These are phyloP conservation scores for Tilletia walkeri DNA, from an alignment of 1,284 basidiomycete genomes.

Conservation along the genomic window DNA sequence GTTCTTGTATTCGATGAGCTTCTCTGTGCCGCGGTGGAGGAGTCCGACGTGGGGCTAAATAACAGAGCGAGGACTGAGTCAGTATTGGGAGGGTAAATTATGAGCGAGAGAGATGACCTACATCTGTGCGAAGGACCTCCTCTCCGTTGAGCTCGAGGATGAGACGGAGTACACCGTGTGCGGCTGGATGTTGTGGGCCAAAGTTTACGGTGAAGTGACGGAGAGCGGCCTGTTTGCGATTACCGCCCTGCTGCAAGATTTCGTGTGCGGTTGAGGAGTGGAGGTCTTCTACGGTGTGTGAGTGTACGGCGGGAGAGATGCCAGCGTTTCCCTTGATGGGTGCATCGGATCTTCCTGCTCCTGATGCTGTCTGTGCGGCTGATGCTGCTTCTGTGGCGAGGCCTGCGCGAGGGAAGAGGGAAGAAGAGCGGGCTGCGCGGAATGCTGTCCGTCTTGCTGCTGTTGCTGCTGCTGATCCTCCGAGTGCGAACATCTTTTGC, in stretches of 20 bases:
- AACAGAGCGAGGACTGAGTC: conserved; percentile 21
- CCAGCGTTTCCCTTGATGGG: background rate
- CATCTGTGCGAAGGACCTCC: conserved; percentile 56
- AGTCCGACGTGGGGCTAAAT: conserved; percentile 87
- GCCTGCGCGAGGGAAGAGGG: conserved; percentile 1
- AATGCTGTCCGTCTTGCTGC: background rate
- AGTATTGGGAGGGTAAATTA: background rate
- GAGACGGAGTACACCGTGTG: conserved; percentile 95
- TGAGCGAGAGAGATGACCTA: conserved; percentile 24
- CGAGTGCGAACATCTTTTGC: no score
- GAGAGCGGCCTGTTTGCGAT: conserved; percentile 75
- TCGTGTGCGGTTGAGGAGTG: conserved; percentile 74
- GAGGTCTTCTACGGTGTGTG: conserved; percentile 58
- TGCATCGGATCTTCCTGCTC: background rate
- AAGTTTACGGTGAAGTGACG: conserved; percentile 58
- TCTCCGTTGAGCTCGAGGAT: conserved; percentile 98
- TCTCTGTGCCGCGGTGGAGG: conserved; percentile 95
- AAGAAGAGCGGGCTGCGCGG: background rate
- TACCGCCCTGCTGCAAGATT: conserved; percentile 72
- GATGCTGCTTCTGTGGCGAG: conserved; percentile 8
- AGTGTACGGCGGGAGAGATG: conserved; percentile 8
- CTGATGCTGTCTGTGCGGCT: background rate
- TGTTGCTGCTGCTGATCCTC: background rate
- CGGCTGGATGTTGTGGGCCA: conserved; percentile 87
- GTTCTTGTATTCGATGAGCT: conserved; percentile 98